Evolutionary conservation across 2,329 filamentous ascomycete genomes (phyloP), one percentile per base, ranked within the genome.

Genomic region (Zopfia rhizophila): DNA sequence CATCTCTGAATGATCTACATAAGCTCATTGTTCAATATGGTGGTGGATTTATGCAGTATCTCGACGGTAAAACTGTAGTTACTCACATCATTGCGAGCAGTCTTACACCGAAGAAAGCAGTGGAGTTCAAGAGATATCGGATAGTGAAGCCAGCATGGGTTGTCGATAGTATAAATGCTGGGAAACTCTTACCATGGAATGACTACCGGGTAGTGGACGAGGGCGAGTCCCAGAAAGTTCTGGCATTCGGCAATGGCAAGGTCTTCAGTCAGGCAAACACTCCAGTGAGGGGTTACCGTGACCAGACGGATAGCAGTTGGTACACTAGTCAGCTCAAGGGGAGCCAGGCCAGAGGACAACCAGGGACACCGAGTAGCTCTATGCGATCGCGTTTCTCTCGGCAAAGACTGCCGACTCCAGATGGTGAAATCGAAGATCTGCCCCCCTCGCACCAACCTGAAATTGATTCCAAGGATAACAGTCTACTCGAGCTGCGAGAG

Each of bases 81-180:
- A 99, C 95, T 1, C 93, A 99, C 68, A 96, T 99, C 57, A 91
- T 99, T 60, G 92, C 93, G 3, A 93, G 91, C 39, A 88, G 84
- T 40, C 77, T 99, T 16, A 94, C 94, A 0, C 92, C 91, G 0
- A 97, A 97, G 75, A 99, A 99, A 72, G 85, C 85, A 19, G 84
- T 93, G 41, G 94, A 99, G 55, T 97, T 96, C 65, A 82, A 80
- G 41, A 85, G 84, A 55, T 97, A 97, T 70, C 85, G 93, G 32
- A 90, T 99, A 25, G 94, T 97, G 38, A 96, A 94, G 70, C 94
- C 94, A 1, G 86, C 90, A 14, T 99, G 94, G 94, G 83, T 99
- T 3, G 87, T 91, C 11, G 93, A 99, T 59, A 97, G 92, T 51
- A 84, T 97, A 32, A 79, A 84, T 45, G 89, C 90, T 5, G 91